Percentiles rank a stretch among this genome's conserved stretches.
Conservation (phyloP, 176 grass and related monocot genomes). For the Carex parvula region DNA sequence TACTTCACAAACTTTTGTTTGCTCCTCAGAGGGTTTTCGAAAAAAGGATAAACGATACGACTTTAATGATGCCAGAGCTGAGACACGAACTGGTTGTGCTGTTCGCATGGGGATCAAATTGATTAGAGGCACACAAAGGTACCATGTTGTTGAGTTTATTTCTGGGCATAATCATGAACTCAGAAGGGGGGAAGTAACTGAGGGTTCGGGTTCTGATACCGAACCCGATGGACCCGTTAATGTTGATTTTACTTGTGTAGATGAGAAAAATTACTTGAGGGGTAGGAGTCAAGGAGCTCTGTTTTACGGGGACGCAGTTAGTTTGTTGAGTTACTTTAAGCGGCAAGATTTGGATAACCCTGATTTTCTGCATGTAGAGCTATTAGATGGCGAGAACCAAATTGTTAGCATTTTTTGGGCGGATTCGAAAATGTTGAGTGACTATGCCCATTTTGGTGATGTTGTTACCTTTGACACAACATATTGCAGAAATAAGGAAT, state of each 20-base stretch:
- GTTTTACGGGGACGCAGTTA: background rate
- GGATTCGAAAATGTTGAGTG: background rate
- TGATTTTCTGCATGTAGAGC: background rate
- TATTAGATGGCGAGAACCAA: background rate
- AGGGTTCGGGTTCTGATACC: background rate
- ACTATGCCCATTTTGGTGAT: conserved; percentile 12
- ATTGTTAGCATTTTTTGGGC: conserved; percentile 7
- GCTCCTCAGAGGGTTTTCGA: background rate
- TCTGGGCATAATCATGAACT: background rate
- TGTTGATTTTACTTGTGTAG: background rate
- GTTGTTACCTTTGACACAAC: conserved; percentile 4
- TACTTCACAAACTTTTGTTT: background rate
- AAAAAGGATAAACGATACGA: background rate
- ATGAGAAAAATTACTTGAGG: background rate
- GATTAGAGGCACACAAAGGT: background rate
- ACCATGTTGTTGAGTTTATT: background rate
- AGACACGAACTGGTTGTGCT: background rate
- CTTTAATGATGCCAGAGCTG: background rate
- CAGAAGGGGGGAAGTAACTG: background rate
- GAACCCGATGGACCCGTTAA: background rate
- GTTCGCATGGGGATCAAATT: background rate
- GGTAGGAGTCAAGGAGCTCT: background rate
- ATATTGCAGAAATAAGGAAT: background rate
- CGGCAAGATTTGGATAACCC: background rate
- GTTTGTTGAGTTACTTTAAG: background rate